Evolutionary conservation across 768 basidiomycete species (phyloP).

Genomic region (Xerocomus potaroensis): DNA sequence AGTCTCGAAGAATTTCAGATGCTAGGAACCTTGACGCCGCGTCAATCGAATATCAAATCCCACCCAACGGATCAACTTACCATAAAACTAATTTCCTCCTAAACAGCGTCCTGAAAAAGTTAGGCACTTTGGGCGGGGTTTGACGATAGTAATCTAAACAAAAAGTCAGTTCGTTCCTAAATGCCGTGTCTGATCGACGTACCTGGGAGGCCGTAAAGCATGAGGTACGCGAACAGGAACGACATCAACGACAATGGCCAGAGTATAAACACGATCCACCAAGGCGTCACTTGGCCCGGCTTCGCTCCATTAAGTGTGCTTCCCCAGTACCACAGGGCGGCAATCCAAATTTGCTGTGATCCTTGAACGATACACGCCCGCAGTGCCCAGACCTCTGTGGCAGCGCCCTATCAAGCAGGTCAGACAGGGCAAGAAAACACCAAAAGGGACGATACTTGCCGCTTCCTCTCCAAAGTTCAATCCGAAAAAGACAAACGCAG

Average conservation of each 20-base stretch:
- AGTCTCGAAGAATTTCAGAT: conserved; percentile 87
- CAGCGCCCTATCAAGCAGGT: conserved; percentile 60
- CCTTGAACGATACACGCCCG: conserved; percentile 93
- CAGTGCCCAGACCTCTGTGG: conserved; percentile 91
- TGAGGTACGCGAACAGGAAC: conserved; percentile 74
- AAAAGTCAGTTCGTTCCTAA: too few species aligned
- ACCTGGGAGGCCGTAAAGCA: conserved; percentile 87
- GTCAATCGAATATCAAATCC: not conserved
- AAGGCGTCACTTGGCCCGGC: conserved; percentile 59
- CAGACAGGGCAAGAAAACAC: conserved; percentile 2
- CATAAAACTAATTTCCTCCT: conserved; percentile 88
- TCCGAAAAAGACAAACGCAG: conserved; percentile 90
- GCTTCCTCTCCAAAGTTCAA: conserved; percentile 98
- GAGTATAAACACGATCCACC: conserved; percentile 77
- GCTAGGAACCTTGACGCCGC: conserved; percentile 62
- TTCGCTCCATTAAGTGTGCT: conserved; percentile 60
- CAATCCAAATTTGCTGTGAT: conserved; percentile 93
- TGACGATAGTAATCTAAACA: conserved; percentile 83
- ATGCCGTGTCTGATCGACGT: conserved; percentile 23
- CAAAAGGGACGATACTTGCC: conserved; percentile 37
- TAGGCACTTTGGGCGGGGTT: conserved; percentile 91
- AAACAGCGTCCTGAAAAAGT: conserved; percentile 86
- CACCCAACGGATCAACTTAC: conserved; percentile 28
- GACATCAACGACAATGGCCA: conserved; percentile 82
- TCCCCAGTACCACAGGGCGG: conserved; percentile 96